phyloP scores from a whole-genome alignment of 306 rosid species.

The Cucumis hystrix region DNA sequence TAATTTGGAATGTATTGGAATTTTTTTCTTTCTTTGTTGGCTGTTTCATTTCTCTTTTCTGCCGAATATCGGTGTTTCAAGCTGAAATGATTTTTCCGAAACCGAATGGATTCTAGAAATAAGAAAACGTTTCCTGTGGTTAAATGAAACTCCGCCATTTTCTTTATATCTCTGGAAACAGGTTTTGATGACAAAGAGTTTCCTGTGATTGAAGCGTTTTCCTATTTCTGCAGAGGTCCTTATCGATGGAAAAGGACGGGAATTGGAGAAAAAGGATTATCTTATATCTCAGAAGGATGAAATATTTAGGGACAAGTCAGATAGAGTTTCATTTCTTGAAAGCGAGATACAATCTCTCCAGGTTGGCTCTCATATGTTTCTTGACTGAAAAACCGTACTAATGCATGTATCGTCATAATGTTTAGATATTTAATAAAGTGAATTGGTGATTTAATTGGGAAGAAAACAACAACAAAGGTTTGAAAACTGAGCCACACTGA shows the following conservation, averaged over 20 bases:
- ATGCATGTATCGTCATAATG: not conserved
- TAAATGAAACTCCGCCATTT: not conserved
- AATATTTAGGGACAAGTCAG: slow-evolving; percentile 28
- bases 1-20: not conserved
- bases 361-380: slow-evolving; percentile 26
- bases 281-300: slow-evolving; percentile 43
- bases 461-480: too few relatives aligned
- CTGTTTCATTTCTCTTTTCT: not conserved
- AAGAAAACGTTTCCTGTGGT: not conserved
- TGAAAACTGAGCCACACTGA: too few relatives aligned
- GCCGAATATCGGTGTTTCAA: not conserved
- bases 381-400: not conserved
- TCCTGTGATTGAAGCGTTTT: not conserved
- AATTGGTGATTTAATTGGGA: too few relatives aligned
- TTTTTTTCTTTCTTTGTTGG: not conserved
- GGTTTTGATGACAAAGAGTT: not conserved
- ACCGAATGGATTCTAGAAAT: not conserved
- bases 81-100: not conserved
- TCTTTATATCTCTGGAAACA: not conserved
- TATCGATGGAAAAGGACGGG: slow-evolving; percentile 33
- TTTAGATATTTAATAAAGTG: too few relatives aligned
- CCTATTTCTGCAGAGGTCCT: slow-evolving; percentile 35
- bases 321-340: slow-evolving; percentile 37
- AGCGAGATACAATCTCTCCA: slow-evolving; percentile 60
- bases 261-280: slow-evolving; percentile 42